Evolutionary conservation across 495 filamentous ascomycete genomes (phyloP).

Genomic region (Staphylotrichum longicolle): DNA sequence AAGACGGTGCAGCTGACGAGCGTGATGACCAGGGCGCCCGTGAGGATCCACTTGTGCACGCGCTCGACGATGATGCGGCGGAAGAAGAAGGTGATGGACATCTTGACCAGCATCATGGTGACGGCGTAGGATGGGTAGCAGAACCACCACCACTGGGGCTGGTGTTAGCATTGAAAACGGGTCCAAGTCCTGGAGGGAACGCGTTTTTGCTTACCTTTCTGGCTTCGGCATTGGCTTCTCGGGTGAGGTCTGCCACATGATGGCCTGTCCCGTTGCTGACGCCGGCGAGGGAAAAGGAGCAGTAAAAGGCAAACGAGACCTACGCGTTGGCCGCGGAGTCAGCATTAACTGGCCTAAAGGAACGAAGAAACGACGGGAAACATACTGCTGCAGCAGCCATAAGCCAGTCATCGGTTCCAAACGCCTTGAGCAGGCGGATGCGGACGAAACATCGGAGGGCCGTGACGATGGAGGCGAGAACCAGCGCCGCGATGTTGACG

Average conservation of each 20-base stretch:
- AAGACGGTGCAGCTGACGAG: slow-evolving; percentile 36
- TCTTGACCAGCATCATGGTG: slow-evolving; percentile 38
- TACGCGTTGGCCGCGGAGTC: not conserved
- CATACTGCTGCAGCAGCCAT: slow-evolving; percentile 17
- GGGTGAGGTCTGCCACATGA: not conserved
- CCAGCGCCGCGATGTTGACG: slow-evolving; percentile 12
- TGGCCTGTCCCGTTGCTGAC: slow-evolving; percentile 17
- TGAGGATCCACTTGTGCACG: slow-evolving; percentile 43
- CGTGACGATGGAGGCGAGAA: slow-evolving; percentile 14
- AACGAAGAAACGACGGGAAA: not conserved
- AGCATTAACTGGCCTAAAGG: not conserved
- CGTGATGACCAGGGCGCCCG: slow-evolving; percentile 26
- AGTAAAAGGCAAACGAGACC: slow-evolving; percentile 18
- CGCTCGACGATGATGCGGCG: slow-evolving; percentile 40
- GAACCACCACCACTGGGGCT: slow-evolving; percentile 25
- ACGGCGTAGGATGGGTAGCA: slow-evolving; percentile 27
- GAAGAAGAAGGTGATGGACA: slow-evolving; percentile 45
- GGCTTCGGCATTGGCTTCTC: slow-evolving; percentile 10
- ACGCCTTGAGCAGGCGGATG: slow-evolving; percentile 18
- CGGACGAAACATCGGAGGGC: slow-evolving; percentile 23
- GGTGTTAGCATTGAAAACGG: not conserved
- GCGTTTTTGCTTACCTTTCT: slow-evolving; percentile 14
- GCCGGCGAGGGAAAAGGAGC: slow-evolving; percentile 17
- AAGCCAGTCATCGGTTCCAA: slow-evolving; percentile 23
- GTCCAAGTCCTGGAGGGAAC: not conserved